phyloP scores from a whole-genome alignment of 2,329 filamentous ascomycete genomes.

The Trichoderma sp. region DNA sequence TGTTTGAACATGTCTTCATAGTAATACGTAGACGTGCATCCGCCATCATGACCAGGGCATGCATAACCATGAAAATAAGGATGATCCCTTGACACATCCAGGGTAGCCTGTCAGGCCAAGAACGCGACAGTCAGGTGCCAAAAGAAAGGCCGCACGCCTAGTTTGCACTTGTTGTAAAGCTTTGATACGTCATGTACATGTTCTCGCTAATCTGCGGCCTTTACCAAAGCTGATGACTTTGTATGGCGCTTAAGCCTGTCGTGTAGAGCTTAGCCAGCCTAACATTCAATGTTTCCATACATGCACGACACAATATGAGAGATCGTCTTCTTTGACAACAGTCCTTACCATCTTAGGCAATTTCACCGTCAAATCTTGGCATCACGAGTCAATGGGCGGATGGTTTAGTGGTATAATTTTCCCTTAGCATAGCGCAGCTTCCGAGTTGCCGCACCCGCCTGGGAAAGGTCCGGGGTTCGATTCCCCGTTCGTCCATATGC shows the following conservation, averaged over 20 bases:
- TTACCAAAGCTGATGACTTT: not conserved
- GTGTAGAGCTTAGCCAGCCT: not conserved
- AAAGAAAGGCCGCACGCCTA: not conserved
- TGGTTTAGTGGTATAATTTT: conserved; percentile 30
- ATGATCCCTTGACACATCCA: not conserved
- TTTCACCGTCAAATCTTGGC: not conserved
- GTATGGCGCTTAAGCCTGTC: not conserved
- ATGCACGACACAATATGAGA: not conserved
- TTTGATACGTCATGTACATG: not conserved
- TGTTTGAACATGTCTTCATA: conserved; percentile 30
- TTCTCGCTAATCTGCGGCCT: not conserved
- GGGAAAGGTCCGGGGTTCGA: conserved; percentile 31
- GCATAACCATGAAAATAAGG: not conserved
- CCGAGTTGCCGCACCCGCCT: conserved; percentile 7
- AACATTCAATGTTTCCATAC: not conserved
- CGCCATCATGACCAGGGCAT: not conserved
- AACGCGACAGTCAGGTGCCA: not conserved
- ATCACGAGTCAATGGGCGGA: conserved; percentile 23
- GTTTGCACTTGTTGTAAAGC: not conserved
- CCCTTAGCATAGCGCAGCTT: conserved; percentile 23
- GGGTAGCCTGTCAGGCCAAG: not conserved
- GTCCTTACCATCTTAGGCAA: not conserved
- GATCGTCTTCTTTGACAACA: not conserved
- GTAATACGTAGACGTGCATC: not conserved
- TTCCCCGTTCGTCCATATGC: conserved; percentile 30